Base-by-base conservation (phyloP, 2,329 filamentous ascomycete genomes). In the Sporothrix brasiliensis region DNA sequence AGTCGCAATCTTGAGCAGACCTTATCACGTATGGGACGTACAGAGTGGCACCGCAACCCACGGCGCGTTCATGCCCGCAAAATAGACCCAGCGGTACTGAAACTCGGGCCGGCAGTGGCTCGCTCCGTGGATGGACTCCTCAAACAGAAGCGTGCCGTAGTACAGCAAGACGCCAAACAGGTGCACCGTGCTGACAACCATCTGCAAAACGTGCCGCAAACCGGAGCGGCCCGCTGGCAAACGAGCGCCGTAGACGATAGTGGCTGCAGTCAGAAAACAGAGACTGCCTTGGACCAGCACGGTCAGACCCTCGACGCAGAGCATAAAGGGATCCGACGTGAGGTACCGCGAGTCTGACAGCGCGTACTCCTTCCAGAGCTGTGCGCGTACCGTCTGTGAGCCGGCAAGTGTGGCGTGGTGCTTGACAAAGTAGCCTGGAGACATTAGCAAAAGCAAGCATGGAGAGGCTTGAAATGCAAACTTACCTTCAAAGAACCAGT, bases 321-420 rank as follows among this genome's bases (percentile, higher is more conserved):
- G 83, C 75, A 95, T 93, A 76, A 97, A 93, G 1, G 90, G 86
- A 77, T 95, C 91, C 21, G 89, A 88, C 2, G 90, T 93, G 75
- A 97, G 82, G 77, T 97, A 97, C 56, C 93, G 86, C 69, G 93
- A 96, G 81, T 97, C 93, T 2, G 92, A 94, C 47, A 94, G 85
- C 3, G 92, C 86, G 78, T 97, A 97, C 80, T 97, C 93, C 78
- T 97, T 97, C 93, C 93, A 97, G 58, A 97, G 83, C 81, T 97
- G 92, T 2, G 90, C 92, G 70, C 94, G 90, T 9, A 95, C 81
- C 69, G 89, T 88, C 77, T 93, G 90, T 72, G 87, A 87, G 13
- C 86, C 82, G 0, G 89, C 87, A 78, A 97, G 85, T 30, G 81
- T 82, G 27, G 82, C 80, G 78, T 92, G 90, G 77, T 94, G 88